Conservation (phyloP, 306 rosid species). For the Pachyrhizus erosus region DNA sequence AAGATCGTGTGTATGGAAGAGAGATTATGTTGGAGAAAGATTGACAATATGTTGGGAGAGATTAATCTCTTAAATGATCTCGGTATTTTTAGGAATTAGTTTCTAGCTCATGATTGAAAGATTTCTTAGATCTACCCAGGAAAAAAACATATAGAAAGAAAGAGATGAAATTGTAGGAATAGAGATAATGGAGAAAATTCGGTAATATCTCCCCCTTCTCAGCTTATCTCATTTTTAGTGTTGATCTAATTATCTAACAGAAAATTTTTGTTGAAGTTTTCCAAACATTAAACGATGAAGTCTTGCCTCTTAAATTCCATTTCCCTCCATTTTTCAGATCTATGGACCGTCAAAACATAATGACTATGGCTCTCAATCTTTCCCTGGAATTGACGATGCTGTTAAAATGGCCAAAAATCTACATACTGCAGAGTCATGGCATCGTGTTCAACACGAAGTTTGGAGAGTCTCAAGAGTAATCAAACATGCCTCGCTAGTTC, state of each 20-base stretch:
- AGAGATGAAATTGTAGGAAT: background rate
- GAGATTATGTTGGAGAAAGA: too few relatives aligned
- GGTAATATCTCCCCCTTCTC: background rate
- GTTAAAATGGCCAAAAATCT: slow-evolving; percentile 50
- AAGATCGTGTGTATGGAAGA: too few relatives aligned
- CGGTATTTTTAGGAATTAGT: too few relatives aligned
- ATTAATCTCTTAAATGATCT: too few relatives aligned
- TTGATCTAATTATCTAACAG: background rate
- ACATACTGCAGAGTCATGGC: slow-evolving; percentile 63
- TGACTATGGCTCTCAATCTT: slow-evolving; percentile 65
- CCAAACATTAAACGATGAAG: background rate
- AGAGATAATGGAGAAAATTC: background rate
- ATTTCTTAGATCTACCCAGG: too few relatives aligned
- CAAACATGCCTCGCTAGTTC: slow-evolving; percentile 61
- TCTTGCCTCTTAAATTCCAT: background rate
- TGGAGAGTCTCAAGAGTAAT: slow-evolving; percentile 77
- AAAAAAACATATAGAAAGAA: too few relatives aligned
- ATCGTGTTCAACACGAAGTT: slow-evolving; percentile 64
- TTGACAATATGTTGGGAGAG: too few relatives aligned
- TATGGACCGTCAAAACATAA: slow-evolving; percentile 72
- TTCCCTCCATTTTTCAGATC: slow-evolving; percentile 48
- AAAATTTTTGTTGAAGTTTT: background rate
- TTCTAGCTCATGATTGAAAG: too few relatives aligned
- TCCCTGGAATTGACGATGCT: slow-evolving; percentile 68
- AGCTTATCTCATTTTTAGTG: background rate